A percentile compares a stretch with the other conserved stretches of the same genome.
Evolutionary conservation across 2,329 filamentous ascomycete genomes (phyloP).

Genomic region (Cercospora sp.): DNA sequence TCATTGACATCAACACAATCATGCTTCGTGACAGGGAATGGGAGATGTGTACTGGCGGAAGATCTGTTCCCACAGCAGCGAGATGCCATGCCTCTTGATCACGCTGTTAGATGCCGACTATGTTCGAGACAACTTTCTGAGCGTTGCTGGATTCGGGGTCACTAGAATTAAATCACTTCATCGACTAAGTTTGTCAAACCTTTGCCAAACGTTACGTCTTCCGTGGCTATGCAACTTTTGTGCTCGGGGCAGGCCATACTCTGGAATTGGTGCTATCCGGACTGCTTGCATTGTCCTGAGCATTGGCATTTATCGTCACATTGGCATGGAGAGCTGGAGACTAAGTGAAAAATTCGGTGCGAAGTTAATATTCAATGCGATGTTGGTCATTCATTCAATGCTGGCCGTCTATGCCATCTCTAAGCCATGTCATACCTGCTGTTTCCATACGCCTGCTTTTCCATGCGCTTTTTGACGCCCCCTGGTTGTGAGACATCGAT

Average conservation of each 20-base stretch:
- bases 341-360: neutral
- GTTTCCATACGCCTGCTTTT: neutral
- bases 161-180: neutral
- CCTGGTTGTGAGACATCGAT: neutral
- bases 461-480: neutral
- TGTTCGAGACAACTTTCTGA: neutral
- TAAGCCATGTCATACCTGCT: neutral
- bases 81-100: neutral
- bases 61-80: neutral
- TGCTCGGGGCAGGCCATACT: neutral
- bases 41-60: neutral
- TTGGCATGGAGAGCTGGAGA: neutral
- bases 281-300: neutral
- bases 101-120: neutral
- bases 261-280: neutral
- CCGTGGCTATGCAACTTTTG: neutral
- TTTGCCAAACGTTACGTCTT: neutral
- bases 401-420: neutral
- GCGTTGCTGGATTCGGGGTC: neutral
- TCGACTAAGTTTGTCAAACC: neutral
- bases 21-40: neutral
- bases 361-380: neutral
- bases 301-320: neutral
- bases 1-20: neutral
- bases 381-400: neutral